Evolutionary conservation across 2,329 filamentous ascomycete species (phyloP).

Genomic region (Cladosporium austrohemisphaericum): DNA sequence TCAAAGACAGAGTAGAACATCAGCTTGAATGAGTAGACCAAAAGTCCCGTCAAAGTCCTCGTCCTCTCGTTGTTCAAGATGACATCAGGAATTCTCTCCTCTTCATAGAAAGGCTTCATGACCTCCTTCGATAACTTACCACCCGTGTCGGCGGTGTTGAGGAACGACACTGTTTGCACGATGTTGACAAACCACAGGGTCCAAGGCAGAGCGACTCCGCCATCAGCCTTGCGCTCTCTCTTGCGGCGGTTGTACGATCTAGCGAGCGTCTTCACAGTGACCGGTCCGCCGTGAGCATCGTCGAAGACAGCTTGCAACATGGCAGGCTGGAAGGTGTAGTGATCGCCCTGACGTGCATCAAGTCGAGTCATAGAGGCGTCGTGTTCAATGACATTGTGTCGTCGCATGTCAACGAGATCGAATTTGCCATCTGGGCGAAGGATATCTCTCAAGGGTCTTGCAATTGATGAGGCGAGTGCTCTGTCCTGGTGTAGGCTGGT

Average conservation of each 20-base stretch:
- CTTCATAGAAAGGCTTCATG: conserved; percentile 28
- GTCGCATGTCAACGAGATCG: conserved; percentile 31
- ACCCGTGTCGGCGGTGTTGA: conserved; percentile 16
- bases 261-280: conserved; percentile 29
- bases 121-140: conserved; percentile 24
- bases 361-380: conserved; percentile 35
- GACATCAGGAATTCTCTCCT: conserved; percentile 32
- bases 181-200: conserved; percentile 30
- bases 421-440: conserved; percentile 31
- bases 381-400: conserved; percentile 35
- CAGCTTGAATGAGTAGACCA: conserved; percentile 19
- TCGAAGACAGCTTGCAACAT: conserved; percentile 32
- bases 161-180: conserved; percentile 25
- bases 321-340: conserved; percentile 33
- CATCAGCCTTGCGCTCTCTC: conserved; percentile 27
- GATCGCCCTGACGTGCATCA: conserved; percentile 34
- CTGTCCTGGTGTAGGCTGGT: conserved; percentile 9
- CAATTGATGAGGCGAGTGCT: conserved; percentile 26
- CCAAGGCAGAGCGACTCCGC: conserved; percentile 19
- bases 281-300: conserved; percentile 30
- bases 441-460: conserved; percentile 22
- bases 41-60: conserved; percentile 23
- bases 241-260: conserved; percentile 30
- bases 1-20: conserved; percentile 8
- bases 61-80: conserved; percentile 23